phyloP scores from a whole-genome alignment of 768 basidiomycete species.

The Clathrus columnatus region DNA sequence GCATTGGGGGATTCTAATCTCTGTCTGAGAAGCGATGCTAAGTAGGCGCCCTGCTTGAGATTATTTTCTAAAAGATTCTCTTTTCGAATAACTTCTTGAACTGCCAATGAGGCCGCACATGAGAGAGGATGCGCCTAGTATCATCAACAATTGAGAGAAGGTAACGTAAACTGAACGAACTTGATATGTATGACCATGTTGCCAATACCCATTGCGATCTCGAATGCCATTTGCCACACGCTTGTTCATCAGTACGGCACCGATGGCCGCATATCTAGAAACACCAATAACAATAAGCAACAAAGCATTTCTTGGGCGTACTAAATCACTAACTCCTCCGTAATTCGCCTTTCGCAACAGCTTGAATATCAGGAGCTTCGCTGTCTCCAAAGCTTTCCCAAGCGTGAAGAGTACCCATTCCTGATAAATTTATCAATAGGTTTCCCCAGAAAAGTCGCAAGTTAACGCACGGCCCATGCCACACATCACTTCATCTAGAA shows the following conservation, averaged over 20 bases:
- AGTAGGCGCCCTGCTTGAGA: constrained; percentile 48
- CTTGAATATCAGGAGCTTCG: constrained; percentile 74
- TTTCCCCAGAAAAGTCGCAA: background rate
- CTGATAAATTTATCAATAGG: constrained; percentile 26
- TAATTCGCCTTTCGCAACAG: constrained; percentile 85
- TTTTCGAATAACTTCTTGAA: constrained; percentile 60
- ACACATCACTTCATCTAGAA: constrained; percentile 89
- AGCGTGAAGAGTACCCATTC: constrained; percentile 80
- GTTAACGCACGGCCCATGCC: constrained; percentile 73
- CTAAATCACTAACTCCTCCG: constrained; percentile 43
- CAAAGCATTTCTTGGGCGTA: background rate
- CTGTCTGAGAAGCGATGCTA: constrained; percentile 44
- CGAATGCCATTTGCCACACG: constrained; percentile 62
- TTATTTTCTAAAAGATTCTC: constrained; percentile 67
- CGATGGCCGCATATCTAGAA: constrained; percentile 68
- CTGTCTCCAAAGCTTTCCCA: constrained; percentile 82
- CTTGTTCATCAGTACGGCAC: constrained; percentile 70
- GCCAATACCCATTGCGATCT: constrained; percentile 61
- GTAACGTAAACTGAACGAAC: constrained; percentile 23
- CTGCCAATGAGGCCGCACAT: constrained; percentile 74
- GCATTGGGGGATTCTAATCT: constrained; percentile 48
- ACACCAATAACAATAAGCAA: background rate
- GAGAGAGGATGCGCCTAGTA: constrained; percentile 60
- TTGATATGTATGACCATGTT: constrained; percentile 85
- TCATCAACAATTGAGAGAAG: background rate